Percentiles rank a stretch among this genome's conserved stretches.
These are phyloP conservation scores for Picea abies DNA, from an alignment of 83 land plant genomes.

Conservation along the genomic window DNA sequence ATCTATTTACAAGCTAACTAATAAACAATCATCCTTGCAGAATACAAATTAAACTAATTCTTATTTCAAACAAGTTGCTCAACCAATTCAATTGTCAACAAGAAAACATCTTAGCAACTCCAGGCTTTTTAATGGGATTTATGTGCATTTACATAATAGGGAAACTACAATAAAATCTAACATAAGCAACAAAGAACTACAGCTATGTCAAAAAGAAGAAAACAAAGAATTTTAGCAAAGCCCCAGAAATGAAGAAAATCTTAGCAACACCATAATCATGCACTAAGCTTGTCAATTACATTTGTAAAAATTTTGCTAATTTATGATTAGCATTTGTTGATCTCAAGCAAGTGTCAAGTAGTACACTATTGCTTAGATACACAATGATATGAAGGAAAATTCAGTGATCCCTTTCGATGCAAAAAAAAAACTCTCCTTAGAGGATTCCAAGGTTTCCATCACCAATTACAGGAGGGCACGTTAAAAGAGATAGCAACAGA, in stretches of 20 bases:
- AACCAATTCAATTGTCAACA: not conserved
- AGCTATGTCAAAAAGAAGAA: not conserved
- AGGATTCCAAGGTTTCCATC: no score
- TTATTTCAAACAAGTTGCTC: not conserved
- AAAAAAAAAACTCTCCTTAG: not conserved
- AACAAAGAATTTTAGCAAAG: not conserved
- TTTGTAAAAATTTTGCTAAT: not conserved
- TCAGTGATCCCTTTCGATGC: not conserved
- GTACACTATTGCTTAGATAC: not conserved
- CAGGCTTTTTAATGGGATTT: not conserved
- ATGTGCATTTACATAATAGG: not conserved
- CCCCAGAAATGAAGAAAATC: not conserved
- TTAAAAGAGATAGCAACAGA: no score
- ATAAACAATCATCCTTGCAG: not conserved
- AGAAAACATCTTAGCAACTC: not conserved
- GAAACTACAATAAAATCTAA: not conserved
- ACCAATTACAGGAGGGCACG: no score
- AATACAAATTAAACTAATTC: not conserved
- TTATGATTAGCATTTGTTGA: not conserved
- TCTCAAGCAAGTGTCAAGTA: not conserved
- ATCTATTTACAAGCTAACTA: slow-evolving; percentile 1
- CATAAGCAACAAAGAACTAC: not conserved
- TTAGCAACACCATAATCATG: not conserved
- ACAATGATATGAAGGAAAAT: not conserved
- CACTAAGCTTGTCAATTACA: not conserved